Evolutionary conservation across 1,284 basidiomycete genomes (phyloP), one percentile per base, ranked within the genome.

Genomic region (Trichosporon inkin): DNA sequence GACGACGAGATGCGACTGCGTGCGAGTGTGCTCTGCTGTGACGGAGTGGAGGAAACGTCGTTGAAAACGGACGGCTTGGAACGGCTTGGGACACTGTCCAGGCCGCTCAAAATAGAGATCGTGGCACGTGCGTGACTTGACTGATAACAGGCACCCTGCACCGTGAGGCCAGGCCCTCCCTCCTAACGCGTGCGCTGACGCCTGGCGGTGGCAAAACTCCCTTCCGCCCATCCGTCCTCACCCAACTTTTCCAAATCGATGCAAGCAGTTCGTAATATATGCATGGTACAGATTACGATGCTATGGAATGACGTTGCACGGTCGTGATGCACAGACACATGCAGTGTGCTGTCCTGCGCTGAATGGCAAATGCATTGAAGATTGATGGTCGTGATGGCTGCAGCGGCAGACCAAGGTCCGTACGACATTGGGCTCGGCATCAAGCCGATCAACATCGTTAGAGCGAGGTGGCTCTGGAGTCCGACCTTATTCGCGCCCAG

Each of bases 251-350:
- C 36, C 36, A 38, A 6, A n/a, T n/a, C 16, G 6, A 24, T 49
- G 28, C 44, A 28, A 49, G 40, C 20, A 24, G 28, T 11, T 24
- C 24, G 14, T 16, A 28, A 16, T 8, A 28, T 28, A 49, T 49
- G 44, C 44, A 49, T 49, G 22, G 10, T 49, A 49, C 44, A 49
- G 28, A 47, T 47, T 28, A 32, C 28, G 44, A 16, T 7, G 44
- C 19, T 24, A 44, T 22, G 40, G 14, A 13, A 14, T 44, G 16
- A 24, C n/a, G 28, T 11, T 32, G 24, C 44, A 24, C 28, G 44
- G 44, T 49, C 44, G 44, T 49, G 28, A 49, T 28, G 44, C 44
- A 32, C 44, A 49, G 44, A 49, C 24, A 32, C 44, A 49, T 19
- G n/a, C 44, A 32, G n/a, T 49, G 44, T 32, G 28, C 22, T 49